A percentile compares a stretch with the other conserved stretches of the same genome.
These are phyloP conservation scores for Monilinia polystroma DNA, from an alignment of 2,329 filamentous ascomycete species.

Conservation along the genomic window DNA sequence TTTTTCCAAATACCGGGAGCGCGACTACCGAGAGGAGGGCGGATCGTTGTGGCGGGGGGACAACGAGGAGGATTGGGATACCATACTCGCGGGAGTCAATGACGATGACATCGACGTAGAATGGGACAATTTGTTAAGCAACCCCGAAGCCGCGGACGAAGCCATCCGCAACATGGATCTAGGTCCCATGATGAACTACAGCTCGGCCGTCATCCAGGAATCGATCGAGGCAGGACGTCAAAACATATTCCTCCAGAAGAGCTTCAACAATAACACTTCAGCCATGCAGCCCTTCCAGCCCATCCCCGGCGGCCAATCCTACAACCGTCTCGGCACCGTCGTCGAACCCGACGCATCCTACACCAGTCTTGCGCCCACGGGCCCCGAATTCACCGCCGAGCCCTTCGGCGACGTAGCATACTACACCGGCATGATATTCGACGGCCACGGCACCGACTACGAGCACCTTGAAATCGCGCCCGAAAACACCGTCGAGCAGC, in stretches of 20 bases:
- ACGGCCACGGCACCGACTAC: background rate
- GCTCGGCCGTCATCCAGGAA: background rate
- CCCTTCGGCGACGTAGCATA: conserved; percentile 15
- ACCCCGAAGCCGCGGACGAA: background rate
- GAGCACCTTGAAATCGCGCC: no score
- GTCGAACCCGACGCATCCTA: background rate
- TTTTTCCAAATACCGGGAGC: background rate
- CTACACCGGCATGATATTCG: background rate
- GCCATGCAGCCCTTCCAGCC: background rate
- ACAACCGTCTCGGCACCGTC: background rate
- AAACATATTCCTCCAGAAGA: background rate
- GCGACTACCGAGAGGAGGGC: background rate
- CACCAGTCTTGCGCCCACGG: background rate
- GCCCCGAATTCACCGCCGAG: background rate
- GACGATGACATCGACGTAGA: background rate
- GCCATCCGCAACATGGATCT: background rate
- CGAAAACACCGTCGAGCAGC: background rate
- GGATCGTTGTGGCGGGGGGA: background rate
- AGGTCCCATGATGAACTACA: conserved; percentile 5
- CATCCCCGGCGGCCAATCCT: background rate
- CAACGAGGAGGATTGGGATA: background rate
- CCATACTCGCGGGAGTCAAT: background rate
- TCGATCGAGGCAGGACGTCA: background rate
- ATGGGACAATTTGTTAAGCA: background rate
- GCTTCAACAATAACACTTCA: background rate